These are phyloP conservation scores for Protomyces macrosporus DNA, from an alignment of 1,139 yeast species.

Conservation along the genomic window DNA sequence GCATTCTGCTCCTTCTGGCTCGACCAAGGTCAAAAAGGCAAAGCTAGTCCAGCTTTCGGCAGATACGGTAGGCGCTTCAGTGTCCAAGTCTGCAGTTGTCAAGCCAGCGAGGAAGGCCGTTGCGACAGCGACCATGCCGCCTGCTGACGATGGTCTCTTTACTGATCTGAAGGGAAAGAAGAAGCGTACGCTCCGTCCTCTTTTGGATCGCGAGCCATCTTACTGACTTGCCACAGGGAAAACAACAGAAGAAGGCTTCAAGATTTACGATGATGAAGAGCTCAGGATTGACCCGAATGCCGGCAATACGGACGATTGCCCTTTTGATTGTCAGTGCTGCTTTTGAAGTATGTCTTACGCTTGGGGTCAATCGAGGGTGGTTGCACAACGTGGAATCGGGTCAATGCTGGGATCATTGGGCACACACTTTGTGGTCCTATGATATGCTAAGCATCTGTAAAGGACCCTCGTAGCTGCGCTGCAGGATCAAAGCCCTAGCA, in stretches of 20 bases:
- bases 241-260: conserved; percentile 27
- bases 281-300: conserved; percentile 20
- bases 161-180: conserved; percentile 25
- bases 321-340: conserved; percentile 26
- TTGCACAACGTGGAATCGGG: no score
- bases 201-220: background rate
- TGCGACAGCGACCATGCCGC: background rate
- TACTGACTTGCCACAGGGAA: conserved; percentile 4
- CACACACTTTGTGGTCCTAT: no score
- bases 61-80: background rate
- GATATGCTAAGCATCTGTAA: no score
- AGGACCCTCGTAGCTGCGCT: no score
- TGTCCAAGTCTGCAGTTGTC: background rate
- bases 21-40: background rate
- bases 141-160: conserved; percentile 13
- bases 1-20: background rate
- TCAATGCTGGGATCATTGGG: no score
- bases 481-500: no score
- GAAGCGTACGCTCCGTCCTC: conserved; percentile 4
- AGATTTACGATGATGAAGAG: conserved; percentile 27
- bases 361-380: no score
- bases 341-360: background rate
- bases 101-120: background rate
- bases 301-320: conserved; percentile 26
- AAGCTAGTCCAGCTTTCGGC: background rate